Conservation (phyloP, 768 basidiomycete genomes). For the Suillus weaverae region DNA sequence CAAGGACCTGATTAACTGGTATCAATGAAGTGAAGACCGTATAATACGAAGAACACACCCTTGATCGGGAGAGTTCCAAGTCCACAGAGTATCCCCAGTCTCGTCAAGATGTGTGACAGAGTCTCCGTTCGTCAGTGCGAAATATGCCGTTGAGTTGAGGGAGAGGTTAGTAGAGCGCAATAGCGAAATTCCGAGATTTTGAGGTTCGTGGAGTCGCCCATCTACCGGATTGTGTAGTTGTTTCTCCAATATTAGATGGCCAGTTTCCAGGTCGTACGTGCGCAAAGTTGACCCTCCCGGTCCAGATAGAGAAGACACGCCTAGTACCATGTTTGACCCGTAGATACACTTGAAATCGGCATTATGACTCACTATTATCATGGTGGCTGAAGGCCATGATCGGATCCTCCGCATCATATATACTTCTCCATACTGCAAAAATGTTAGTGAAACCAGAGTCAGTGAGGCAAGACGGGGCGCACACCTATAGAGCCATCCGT, state of each 20-base stretch:
- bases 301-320: conserved; percentile 73
- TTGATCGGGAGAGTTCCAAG: conserved; percentile 68
- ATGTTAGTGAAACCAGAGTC: conserved; percentile 9
- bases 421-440: conserved; percentile 72
- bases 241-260: conserved; percentile 66
- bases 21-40: conserved; percentile 7
- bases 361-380: conserved; percentile 49
- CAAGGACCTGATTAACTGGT: conserved; percentile 47
- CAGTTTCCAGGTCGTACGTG: conserved; percentile 62
- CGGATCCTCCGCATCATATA: conserved; percentile 68
- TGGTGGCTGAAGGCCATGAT: conserved; percentile 64
- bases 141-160: conserved; percentile 33
- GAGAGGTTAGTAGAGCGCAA: conserved; percentile 37
- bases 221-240: conserved; percentile 49
- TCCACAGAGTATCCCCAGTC: conserved; percentile 64
- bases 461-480: conserved; percentile 20
- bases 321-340: conserved; percentile 36
- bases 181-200: conserved; percentile 55
- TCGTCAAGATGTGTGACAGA: conserved; percentile 51
- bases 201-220: conserved; percentile 51
- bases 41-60: conserved; percentile 43
- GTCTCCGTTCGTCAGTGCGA: conserved; percentile 62
- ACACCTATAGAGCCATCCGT: conserved; percentile 71
- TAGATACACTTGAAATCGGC: conserved; percentile 2
- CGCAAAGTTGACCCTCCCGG: conserved; percentile 69